A percentile compares a stretch with the other conserved stretches of the same genome.
phyloP scores from a whole-genome alignment of 2,329 filamentous ascomycete genomes.

The Verticillium isaacii region DNA sequence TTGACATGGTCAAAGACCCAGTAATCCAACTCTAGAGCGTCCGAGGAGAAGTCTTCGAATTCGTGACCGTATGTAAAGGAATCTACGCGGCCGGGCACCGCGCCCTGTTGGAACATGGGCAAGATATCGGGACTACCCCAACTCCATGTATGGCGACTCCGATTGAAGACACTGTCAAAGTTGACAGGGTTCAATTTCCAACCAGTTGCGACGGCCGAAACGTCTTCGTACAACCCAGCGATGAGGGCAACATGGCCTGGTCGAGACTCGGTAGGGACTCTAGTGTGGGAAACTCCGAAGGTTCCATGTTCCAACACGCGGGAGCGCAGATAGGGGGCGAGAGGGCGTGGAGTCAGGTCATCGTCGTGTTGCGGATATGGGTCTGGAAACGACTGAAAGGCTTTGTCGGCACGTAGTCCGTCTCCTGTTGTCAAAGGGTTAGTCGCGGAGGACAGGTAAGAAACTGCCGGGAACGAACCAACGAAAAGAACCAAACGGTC shows the following conservation, averaged over 20 bases:
- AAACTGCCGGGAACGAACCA: conserved; percentile 45
- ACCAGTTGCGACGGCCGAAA: conserved; percentile 92
- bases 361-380: conserved; percentile 66
- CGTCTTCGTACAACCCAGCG: conserved; percentile 94
- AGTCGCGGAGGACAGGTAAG: conserved; percentile 1
- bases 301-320: conserved; percentile 85
- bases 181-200: conserved; percentile 99
- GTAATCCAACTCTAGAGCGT: conserved; percentile 75
- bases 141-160: conserved; percentile 95
- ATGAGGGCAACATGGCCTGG: conserved; percentile 97
- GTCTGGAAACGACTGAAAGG: conserved; percentile 88
- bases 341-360: conserved; percentile 67
- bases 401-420: conserved; percentile 93
- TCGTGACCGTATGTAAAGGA: conserved; percentile 81
- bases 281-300: conserved; percentile 94
- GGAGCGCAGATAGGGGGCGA: conserved; percentile 88
- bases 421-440: conserved; percentile 54
- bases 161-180: conserved; percentile 98
- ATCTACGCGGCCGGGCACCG: conserved; percentile 79
- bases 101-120: conserved; percentile 95
- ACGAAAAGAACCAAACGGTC: conserved; percentile 91
- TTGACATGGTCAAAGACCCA: conserved; percentile 98
- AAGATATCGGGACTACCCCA: conserved; percentile 98
- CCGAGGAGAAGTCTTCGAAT: conserved; percentile 81
- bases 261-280: conserved; percentile 92